Evolutionary conservation across 2,329 filamentous ascomycete species (phyloP).

Genomic region (Alternaria postmessia): DNA sequence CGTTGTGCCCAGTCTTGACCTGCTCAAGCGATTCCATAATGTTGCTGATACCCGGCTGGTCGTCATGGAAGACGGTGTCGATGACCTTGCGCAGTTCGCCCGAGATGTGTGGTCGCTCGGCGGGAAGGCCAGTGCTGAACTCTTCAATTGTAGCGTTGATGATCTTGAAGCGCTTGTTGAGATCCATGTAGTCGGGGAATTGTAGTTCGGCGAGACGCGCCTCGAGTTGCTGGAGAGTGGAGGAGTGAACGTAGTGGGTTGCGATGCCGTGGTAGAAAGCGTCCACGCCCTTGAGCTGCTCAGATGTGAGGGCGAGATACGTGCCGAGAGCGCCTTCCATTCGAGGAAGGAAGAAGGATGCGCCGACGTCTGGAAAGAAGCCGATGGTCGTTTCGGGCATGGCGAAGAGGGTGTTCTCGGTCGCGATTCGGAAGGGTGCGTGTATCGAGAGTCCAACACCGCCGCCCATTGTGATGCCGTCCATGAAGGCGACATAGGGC

Average conservation of each 20-base stretch:
- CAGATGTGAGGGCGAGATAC: constrained; percentile 91
- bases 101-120: constrained; percentile 60
- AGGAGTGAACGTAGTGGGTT: constrained; percentile 95
- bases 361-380: constrained; percentile 98
- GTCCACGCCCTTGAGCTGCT: constrained; percentile 81
- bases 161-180: constrained; percentile 70
- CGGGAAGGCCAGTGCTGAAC: constrained; percentile 84
- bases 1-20: constrained; percentile 49
- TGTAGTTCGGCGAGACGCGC: constrained; percentile 85
- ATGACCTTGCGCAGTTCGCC: constrained; percentile 80
- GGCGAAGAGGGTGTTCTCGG: constrained; percentile 92
- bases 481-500: constrained; percentile 94
- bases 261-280: constrained; percentile 91
- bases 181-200: constrained; percentile 78
- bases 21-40: constrained; percentile 73
- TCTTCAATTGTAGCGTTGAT: constrained; percentile 93
- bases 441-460: constrained; percentile 94
- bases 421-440: constrained; percentile 95
- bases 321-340: constrained; percentile 88
- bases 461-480: constrained; percentile 98
- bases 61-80: constrained; percentile 67
- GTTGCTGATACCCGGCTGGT: constrained; percentile 69
- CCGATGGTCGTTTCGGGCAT: constrained; percentile 99
- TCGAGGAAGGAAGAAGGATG: constrained; percentile 91
- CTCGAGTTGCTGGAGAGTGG: constrained; percentile 81